Percentiles rank a stretch among this genome's conserved stretches.
Conservation (phyloP, 306 rosid genomes). For the Benincasa hispida region DNA sequence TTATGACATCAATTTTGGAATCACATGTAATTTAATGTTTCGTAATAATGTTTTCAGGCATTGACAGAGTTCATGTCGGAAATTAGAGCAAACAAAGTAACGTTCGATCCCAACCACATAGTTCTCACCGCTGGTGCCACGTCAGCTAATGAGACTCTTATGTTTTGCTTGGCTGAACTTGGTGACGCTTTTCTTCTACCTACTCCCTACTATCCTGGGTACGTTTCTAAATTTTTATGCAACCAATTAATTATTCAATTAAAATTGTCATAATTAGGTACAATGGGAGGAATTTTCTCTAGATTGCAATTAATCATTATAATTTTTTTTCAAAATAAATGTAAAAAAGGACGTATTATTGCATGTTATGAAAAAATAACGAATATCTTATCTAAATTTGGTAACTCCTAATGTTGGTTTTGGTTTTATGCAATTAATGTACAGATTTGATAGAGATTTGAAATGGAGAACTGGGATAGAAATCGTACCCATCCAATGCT, state of each 20-base stretch:
- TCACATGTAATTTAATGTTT: not conserved
- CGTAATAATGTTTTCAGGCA: not conserved
- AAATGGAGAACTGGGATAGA: slow-evolving; percentile 10
- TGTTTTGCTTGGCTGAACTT: slow-evolving; percentile 8
- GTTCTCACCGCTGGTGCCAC: slow-evolving; percentile 11
- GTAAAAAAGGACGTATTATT: too few relatives aligned
- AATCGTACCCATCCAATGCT: not conserved
- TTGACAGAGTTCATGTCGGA: slow-evolving; percentile 8
- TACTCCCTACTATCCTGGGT: slow-evolving; percentile 11
- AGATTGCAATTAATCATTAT: too few relatives aligned
- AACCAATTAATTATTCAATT: too few relatives aligned
- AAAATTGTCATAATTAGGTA: too few relatives aligned
- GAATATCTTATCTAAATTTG: not conserved
- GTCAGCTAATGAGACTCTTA: slow-evolving; percentile 5
- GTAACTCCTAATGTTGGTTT: not conserved
- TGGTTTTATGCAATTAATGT: not conserved
- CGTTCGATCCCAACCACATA: slow-evolving; percentile 5
- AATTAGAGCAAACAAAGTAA: slow-evolving; percentile 6
- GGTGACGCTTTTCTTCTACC: slow-evolving; percentile 10
- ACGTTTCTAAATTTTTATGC: not conserved
- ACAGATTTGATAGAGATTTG: slow-evolving; percentile 9
- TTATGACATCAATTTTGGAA: not conserved
- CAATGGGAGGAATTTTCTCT: too few relatives aligned
- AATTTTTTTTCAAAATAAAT: too few relatives aligned
- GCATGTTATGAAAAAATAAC: too few relatives aligned